phyloP scores from a whole-genome alignment of 208 protist genomes.

The Lotmaria passim region DNA sequence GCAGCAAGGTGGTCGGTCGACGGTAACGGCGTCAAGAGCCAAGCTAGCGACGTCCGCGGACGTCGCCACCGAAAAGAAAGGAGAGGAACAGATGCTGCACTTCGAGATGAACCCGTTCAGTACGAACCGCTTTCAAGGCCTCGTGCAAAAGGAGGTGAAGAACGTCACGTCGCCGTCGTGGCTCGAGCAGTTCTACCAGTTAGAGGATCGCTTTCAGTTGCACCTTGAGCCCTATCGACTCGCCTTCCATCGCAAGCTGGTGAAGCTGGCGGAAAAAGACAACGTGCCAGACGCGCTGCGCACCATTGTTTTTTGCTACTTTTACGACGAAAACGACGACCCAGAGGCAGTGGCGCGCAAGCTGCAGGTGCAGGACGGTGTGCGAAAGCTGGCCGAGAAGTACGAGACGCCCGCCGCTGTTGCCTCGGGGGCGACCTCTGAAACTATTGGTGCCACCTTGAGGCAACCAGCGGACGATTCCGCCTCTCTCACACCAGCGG shows the following conservation, averaged over 20 bases:
- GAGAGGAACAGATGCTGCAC: slow-evolving; percentile 18
- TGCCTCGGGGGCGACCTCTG: neutral
- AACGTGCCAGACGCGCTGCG: slow-evolving; percentile 55
- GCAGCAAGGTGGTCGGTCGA: neutral
- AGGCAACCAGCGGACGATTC: neutral
- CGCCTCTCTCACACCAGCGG: neutral
- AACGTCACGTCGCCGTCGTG: slow-evolving; percentile 35
- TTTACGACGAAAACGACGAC: slow-evolving; percentile 62
- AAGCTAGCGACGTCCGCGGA: too few relatives aligned
- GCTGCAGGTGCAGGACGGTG: slow-evolving; percentile 6
- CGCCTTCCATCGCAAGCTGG: slow-evolving; percentile 34
- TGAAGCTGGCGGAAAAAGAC: slow-evolving; percentile 48
- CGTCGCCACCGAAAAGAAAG: neutral
- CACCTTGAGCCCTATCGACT: slow-evolving; percentile 12
- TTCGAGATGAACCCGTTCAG: slow-evolving; percentile 70
- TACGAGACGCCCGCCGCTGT: slow-evolving; percentile 12
- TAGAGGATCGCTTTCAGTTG: slow-evolving; percentile 30
- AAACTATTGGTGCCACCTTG: neutral
- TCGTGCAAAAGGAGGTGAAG: slow-evolving; percentile 51
- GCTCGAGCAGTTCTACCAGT: slow-evolving; percentile 36
- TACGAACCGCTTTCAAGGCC: slow-evolving; percentile 51
- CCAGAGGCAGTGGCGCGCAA: slow-evolving; percentile 22
- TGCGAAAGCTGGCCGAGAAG: slow-evolving; percentile 17
- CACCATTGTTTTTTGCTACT: slow-evolving; percentile 66
- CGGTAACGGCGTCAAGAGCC: neutral